Base-by-base conservation (phyloP, 768 basidiomycete species). In the Amanita molliuscula region DNA sequence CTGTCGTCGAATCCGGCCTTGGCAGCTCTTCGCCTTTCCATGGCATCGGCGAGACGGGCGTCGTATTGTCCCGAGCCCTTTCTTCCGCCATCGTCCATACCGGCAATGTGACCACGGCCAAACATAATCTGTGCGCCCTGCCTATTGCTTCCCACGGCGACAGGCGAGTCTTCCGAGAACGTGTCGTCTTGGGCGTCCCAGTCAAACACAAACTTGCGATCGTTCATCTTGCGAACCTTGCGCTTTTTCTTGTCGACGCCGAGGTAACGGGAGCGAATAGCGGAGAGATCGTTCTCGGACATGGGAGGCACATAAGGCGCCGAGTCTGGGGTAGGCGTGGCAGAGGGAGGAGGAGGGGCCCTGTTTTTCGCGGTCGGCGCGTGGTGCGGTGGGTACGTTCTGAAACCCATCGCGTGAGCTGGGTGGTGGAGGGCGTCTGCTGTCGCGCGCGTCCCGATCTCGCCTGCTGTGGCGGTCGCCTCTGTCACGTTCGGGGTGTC, bases 131-230 rank as follows among this genome's bases (percentile, higher is more conserved):
- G 86, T 2, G 88, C 87, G 15, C 85, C 86, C 62, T 89, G 88
- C 23, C 86, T 74, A 48, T 81, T 81, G 47, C 75, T 75, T 2
- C 84, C 86, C 4, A 78, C 75, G 5, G 81, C 81, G 11, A 78
- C 72, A n/a, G 84, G 82, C 13, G 85, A 79, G 60, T 88, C 88
- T 26, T 77, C 80, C 6, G 79, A 71, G 59, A 88, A 84, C 11
- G 96, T 99, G 64, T 99, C 96, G 59, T 99, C 96, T 63, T 86
- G 87, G 44, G 83, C 82, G 61, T 95, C 93, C 96, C 96, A 99
- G 64, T 98, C 96, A 61, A 99, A 99, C n/a, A 95, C 89, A 62
- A 98, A 92, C 67, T 95, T 95, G 66, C 91, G 82, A 65, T 94
- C 92, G 61, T 88, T 90, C 79, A 88, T 91, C 69, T 93, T 94